Conservation (phyloP, 768 basidiomycete species). For the Auricularia sp. region DNA sequence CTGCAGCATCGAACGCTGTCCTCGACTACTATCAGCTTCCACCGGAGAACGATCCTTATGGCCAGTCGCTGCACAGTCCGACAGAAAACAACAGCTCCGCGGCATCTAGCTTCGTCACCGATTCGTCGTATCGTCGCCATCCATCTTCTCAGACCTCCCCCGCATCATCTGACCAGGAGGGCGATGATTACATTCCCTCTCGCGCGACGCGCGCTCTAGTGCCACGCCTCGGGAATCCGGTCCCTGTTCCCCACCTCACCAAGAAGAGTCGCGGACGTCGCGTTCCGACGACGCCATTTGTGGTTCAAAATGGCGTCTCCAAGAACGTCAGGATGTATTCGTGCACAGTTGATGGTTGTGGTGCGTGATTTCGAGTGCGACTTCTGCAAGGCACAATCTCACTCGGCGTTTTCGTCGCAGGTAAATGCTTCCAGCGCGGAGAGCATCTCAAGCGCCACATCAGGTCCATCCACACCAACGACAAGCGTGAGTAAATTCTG, state of each 20-base stretch:
- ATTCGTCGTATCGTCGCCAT: not conserved
- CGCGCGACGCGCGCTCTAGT: not conserved
- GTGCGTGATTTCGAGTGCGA: not conserved
- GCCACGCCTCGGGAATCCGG: conserved; percentile 9
- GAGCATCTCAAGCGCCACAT: conserved; percentile 89
- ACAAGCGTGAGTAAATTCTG: conserved; percentile 60
- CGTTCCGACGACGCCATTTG: conserved; percentile 13
- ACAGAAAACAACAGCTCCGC: not conserved
- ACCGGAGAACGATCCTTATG: not conserved
- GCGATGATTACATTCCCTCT: not conserved
- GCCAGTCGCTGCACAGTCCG: not conserved
- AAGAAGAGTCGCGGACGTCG: conserved; percentile 21
- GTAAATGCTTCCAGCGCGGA: conserved; percentile 77
- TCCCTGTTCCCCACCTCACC: conserved; percentile 18
- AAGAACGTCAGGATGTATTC: conserved; percentile 40
- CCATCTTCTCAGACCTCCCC: not conserved
- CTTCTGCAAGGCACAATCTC: too few relatives aligned
- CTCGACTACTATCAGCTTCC: not conserved
- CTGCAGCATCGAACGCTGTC: not conserved
- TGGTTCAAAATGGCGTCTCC: not conserved
- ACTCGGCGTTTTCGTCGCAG: not conserved
- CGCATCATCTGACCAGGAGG: not conserved
- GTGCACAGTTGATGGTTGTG: conserved; percentile 74
- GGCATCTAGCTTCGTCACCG: not conserved
- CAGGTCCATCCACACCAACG: conserved; percentile 80